Evolutionary conservation across 495 filamentous ascomycete species (phyloP).

Genomic region (Filosporella fistucella): DNA sequence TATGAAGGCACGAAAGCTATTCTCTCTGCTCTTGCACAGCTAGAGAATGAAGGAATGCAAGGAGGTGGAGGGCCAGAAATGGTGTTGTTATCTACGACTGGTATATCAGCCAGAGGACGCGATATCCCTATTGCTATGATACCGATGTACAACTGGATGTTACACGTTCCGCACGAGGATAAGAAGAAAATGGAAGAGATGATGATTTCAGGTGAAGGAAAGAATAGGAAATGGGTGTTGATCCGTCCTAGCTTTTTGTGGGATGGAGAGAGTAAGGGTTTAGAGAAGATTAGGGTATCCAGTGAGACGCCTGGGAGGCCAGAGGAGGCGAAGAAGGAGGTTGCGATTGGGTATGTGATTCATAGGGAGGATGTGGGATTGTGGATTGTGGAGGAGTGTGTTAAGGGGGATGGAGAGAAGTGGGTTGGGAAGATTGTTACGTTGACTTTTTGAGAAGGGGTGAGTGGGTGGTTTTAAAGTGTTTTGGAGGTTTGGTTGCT

Average conservation of each 20-base stretch:
- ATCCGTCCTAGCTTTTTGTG: conserved; percentile 14
- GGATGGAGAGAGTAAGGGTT: conserved; percentile 7
- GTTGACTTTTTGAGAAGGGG: conserved; percentile 12
- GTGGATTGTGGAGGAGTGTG: conserved; percentile 20
- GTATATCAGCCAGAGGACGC: conserved; percentile 8
- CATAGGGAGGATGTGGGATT: conserved; percentile 16
- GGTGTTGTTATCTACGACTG: conserved; percentile 12
- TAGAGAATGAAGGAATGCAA: not conserved
- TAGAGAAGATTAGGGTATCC: conserved; percentile 8
- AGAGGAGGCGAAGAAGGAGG: not conserved
- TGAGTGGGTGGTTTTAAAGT: too few relatives aligned
- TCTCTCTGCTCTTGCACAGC: conserved; percentile 1
- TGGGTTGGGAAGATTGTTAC: conserved; percentile 15
- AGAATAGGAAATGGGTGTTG: conserved; percentile 4
- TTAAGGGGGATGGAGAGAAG: conserved; percentile 2
- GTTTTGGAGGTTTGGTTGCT: too few relatives aligned
- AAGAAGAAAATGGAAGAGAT: conserved; percentile 20
- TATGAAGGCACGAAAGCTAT: conserved; percentile 7
- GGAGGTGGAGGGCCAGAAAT: conserved; percentile 1
- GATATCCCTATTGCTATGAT: conserved; percentile 18
- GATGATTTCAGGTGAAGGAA: not conserved
- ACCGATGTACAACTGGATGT: conserved; percentile 18
- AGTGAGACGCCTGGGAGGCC: not conserved
- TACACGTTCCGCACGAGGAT: conserved; percentile 17
- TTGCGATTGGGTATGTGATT: conserved; percentile 17